Base-by-base conservation (phyloP, 108 stramenopile species). In the Pseudonitzschia pungens region DNA sequence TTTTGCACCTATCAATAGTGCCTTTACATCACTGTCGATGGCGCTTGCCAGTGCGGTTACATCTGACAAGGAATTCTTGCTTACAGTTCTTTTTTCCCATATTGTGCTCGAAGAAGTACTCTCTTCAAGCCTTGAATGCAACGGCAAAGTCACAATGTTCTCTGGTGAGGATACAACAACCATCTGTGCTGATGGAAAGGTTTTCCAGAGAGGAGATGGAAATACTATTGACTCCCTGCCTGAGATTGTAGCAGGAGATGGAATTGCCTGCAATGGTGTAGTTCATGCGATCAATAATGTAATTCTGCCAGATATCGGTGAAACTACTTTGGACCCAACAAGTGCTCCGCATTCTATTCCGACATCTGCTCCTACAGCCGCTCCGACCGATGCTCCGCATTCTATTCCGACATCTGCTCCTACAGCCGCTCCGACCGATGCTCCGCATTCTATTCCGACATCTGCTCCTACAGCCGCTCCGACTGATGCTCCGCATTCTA, bases 1-100 rank as follows among this genome's bases (percentile, higher is more conserved):
- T 18, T 77, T 77, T 56, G 83, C 81, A 28, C 86, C 86, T 26
- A 42, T 83, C 79, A 33, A 77, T 74, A 78, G 54, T 0, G 86
- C 86, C 1, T 87, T 87, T 48, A 74, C 43, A 27, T 50, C 50
- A 6, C 69, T 83, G 22, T 68, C 79, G 40, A 44, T 43, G 9
- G 84, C 72, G 8, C 62, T 65, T 7, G 43, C 82, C 42, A 75
- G 77, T 22, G 50, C 65, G 14, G 28, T 70, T 33, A 63, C 54
- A 21, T 76, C 53, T 41, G 62, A 72, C 64, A 27, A 56, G 4
- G 50, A 36, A 3, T 5, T 45, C 18, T 67, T 83, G 20, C 36
- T 6, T 8, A 31, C 44, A 8, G 55, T 82, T 48, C 74, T 82
- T 26, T 48, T 57, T 18, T 75, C 67, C 21, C 84, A 84, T 65